These are phyloP conservation scores for Tulasnella sp. DNA, from an alignment of 768 basidiomycete genomes.

Conservation along the genomic window DNA sequence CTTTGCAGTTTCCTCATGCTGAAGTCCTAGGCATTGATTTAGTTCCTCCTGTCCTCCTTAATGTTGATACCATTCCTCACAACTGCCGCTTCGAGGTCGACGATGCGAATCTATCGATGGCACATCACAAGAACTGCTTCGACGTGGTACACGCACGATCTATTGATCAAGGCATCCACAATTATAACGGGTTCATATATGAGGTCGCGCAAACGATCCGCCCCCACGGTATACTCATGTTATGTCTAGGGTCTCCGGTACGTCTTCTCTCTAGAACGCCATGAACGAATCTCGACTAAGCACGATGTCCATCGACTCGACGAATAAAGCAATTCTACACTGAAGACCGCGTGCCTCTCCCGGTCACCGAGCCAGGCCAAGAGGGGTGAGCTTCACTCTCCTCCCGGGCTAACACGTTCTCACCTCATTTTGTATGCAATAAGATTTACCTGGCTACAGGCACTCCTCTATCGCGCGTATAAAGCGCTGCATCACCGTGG, in stretches of 20 bases:
- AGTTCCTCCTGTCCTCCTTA: neutral
- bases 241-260: slow-evolving; percentile 15
- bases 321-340: no score
- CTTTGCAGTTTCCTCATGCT: slow-evolving; percentile 15
- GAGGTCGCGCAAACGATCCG: slow-evolving; percentile 13
- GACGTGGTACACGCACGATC: slow-evolving; percentile 18
- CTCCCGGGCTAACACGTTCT: no score
- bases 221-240: slow-evolving; percentile 14
- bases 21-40: slow-evolving; percentile 17
- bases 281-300: neutral
- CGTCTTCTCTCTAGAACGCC: neutral
- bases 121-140: slow-evolving; percentile 12
- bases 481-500: neutral
- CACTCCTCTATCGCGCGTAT: neutral
- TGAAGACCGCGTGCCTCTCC: no score
- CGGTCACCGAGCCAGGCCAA: no score
- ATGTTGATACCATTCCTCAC: neutral
- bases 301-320: neutral
- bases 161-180: slow-evolving; percentile 11
- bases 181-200: no score
- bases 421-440: no score
- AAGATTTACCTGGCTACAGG: slow-evolving; percentile 9
- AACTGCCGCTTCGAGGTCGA: slow-evolving; percentile 14
- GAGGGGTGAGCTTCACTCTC: no score
- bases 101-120: slow-evolving; percentile 11